Base-by-base conservation (phyloP, 2,329 filamentous ascomycete genomes). In the Fusarium sp. region DNA sequence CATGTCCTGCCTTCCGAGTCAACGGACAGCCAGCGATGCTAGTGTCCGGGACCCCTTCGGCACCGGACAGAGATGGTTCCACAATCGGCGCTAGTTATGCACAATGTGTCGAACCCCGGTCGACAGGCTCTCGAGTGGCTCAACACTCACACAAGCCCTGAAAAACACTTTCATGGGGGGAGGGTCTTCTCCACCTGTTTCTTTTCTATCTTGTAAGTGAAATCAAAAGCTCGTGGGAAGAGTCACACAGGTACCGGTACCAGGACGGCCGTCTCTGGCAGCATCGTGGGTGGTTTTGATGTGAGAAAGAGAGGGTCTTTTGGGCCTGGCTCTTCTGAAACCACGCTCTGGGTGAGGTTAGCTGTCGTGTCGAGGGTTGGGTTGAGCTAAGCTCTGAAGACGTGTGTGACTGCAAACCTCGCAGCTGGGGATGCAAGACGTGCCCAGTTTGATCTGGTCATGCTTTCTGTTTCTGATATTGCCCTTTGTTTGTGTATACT, bases 91-190 rank as follows among this genome's bases (percentile, higher is more conserved):
- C 73, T 75, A 75, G 57, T 70, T 59, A 75, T 75, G 73, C 73
- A 75, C 73, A 71, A 75, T 75, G 72, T 75, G 73, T 75, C 73
- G 70, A 74, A 75, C 62, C 73, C 73, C 48, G 53, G 73, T 73
- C 68, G 23, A 36, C 65, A n/a, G 64, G 60, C 41, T 67, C 48
- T 44, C 52, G 31, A 53, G 52, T 56, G 52, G 39, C 41, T 57
- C 46, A 56, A 57, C 23, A 13, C 44, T 16, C 61, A 47, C 30
- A 16, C 50, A 59, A 62, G 44, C 46, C 67, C 55, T 41, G 41
- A 54, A 54, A 41, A 54, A 28, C 39, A 47, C 52, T 36, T 68
- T 60, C 40, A 47, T 55, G n/a, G n/a, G n/a, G n/a, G n/a, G n/a
- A n/a, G n/a, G n/a, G 10, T 31, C 10, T 55, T 18, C 66, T 59